Percentiles rank a stretch among this genome's conserved stretches.
phyloP scores from a whole-genome alignment of 225 moss, liverwort and hornwort species.

The Pseudoscleropodium purum region DNA sequence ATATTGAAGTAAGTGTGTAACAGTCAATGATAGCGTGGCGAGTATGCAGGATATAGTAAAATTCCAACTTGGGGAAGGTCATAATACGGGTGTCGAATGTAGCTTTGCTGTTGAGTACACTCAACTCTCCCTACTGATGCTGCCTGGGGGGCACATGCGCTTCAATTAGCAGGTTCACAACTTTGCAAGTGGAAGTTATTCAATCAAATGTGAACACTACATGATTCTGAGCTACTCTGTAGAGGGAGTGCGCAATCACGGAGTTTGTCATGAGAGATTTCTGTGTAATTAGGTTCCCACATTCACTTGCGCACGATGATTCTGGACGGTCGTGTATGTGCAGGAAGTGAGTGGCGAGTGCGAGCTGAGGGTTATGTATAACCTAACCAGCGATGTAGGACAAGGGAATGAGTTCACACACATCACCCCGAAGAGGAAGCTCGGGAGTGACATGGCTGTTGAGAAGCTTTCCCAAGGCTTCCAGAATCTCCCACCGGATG shows the following conservation, averaged over 20 bases:
- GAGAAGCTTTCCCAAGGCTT: conserved; percentile 45
- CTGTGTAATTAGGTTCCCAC: neutral
- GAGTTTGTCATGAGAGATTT: neutral
- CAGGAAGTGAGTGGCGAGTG: neutral
- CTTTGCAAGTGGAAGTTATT: neutral
- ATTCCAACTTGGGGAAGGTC: neutral
- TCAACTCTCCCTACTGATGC: neutral
- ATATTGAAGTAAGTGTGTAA: neutral
- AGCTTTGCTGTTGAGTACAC: neutral
- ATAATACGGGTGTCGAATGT: neutral
- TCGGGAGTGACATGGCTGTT: conserved; percentile 46
- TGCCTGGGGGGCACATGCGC: neutral
- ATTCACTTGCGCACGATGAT: neutral
- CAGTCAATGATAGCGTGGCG: neutral
- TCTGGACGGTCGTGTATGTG: neutral
- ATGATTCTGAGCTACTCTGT: neutral
- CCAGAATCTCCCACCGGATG: conserved; percentile 44
- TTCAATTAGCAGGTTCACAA: neutral
- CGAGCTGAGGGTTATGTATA: neutral
- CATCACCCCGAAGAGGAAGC: conserved; percentile 40
- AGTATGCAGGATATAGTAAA: neutral
- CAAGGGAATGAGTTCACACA: conserved; percentile 7
- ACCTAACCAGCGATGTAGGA: conserved; percentile 50
- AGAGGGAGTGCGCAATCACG: neutral
- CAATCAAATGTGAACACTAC: neutral